Evolutionary conservation across 352 stramenopile genomes (phyloP).

Genomic region (Pythium volutum): DNA sequence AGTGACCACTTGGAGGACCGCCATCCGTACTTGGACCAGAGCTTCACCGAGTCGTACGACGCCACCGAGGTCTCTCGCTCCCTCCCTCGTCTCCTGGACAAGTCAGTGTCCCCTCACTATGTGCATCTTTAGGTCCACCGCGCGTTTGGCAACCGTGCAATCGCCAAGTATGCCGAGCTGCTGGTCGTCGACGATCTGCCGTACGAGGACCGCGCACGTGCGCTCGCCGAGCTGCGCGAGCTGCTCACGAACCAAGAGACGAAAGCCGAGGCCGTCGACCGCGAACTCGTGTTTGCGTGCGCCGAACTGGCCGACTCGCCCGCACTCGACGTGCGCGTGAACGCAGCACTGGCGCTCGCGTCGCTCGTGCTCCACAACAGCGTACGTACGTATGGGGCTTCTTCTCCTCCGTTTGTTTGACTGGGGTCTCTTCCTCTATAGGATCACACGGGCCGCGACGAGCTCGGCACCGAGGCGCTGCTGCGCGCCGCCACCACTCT

Average conservation of each 20-base stretch:
- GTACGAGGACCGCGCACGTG: conserved; percentile 47
- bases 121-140: conserved; percentile 40
- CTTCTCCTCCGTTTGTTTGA: too few relatives aligned
- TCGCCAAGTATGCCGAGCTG: conserved; percentile 62
- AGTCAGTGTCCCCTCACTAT: neutral
- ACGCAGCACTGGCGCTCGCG: conserved; percentile 46
- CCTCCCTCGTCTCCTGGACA: too few relatives aligned
- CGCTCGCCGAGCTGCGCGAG: conserved; percentile 47
- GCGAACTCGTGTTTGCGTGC: conserved; percentile 55
- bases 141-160: conserved; percentile 46
- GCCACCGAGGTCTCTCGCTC: conserved; percentile 50
- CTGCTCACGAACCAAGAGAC: conserved; percentile 57
- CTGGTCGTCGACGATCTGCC: conserved; percentile 50
- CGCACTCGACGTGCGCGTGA: conserved; percentile 36
- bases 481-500: conserved; percentile 41
- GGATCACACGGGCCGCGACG: conserved; percentile 27
- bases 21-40: conserved; percentile 51
- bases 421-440: neutral
- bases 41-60: conserved; percentile 59
- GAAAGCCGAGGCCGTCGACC: conserved; percentile 47
- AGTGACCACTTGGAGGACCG: conserved; percentile 63
- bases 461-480: conserved; percentile 50
- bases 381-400: conserved; percentile 21
- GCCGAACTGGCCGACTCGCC: conserved; percentile 42
- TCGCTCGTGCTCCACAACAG: conserved; percentile 56